Evolutionary conservation across 2,329 filamentous ascomycete genomes (phyloP), one percentile per base, ranked within the genome.

Genomic region (Phaeophleospora eucalypticola): DNA sequence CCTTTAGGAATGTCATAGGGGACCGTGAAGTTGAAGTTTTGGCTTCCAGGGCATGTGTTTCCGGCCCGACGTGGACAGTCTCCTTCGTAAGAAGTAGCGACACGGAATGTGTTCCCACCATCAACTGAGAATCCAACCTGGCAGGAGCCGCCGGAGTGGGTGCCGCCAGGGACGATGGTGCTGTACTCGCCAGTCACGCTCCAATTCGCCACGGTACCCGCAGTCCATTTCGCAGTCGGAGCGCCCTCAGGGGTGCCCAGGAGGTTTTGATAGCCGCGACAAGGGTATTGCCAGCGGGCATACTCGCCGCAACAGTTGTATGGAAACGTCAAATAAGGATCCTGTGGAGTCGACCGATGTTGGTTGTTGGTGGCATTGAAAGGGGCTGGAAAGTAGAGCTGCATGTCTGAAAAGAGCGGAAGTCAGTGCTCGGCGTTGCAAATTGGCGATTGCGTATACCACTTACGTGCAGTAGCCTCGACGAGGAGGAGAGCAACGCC

Each of bases 91-190:
- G 66, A 70, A 9, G 66, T 69, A 3, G 67, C 70, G 4, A 73
- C 68, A 42, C 68, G 68, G 63, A 73, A 75, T 1, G 66, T 72
- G 43, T 66, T 58, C 44, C 71, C 72, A 29, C 62, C 59, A 49
- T 76, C 71, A 16, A 61, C 58, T 14, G 66, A 70, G 54, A 62
- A 62, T 4, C 72, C 73, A 7, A 72, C 67, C 53, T 75, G 72
- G 56, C 72, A 75, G 8, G 65, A 69, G 27, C 73, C 73, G 43
- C 73, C 73, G 43, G 65, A 72, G 53, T 76, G 72, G 34, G 70
- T 75, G 12, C 68, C 61, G 24, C 6, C n/a, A n/a, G n/a, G n/a
- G n/a, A n/a, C n/a, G n/a, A n/a, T n/a, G n/a, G n/a, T n/a, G n/a
- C n/a, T n/a, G n/a, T n/a, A n/a, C 34, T 58, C 56, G 4, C 66